Conservation (phyloP, 371 early-diverging fungal species). For the Mycotypha africana region DNA sequence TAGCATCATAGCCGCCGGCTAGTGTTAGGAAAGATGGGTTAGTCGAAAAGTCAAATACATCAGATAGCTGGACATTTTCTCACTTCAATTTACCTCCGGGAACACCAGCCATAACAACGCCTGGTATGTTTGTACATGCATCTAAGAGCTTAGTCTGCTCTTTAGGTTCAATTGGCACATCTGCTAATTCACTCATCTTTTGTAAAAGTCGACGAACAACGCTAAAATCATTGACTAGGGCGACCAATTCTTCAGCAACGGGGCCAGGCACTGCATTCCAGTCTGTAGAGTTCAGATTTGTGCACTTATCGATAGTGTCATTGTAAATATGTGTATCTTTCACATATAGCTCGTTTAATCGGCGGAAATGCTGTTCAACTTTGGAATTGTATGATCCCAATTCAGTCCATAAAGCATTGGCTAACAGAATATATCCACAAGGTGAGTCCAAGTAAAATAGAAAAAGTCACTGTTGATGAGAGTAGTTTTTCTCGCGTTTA, state of each 20-base stretch:
- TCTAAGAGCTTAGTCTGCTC: conserved; percentile 84
- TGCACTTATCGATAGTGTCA: conserved; percentile 31
- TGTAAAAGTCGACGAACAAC: conserved; percentile 56
- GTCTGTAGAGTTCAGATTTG: conserved; percentile 4
- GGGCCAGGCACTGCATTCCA: conserved; percentile 4
- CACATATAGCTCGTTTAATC: conserved; percentile 19
- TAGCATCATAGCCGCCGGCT: conserved; percentile 97
- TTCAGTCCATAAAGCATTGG: conserved; percentile 51
- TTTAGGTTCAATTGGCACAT: conserved; percentile 87
- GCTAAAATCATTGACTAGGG: conserved; percentile 24
- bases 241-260: conserved; percentile 12
- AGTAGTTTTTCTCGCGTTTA: conserved; percentile 1
- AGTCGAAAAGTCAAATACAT: not conserved
- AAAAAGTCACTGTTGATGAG: not conserved
- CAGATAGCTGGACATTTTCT: no score
- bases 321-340: conserved; percentile 32
- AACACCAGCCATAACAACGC: conserved; percentile 88
- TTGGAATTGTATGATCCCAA: conserved; percentile 49
- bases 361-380: conserved; percentile 42
- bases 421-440: conserved; percentile 18
- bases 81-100: conserved; percentile 81
- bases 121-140: conserved; percentile 66
- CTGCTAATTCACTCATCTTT: conserved; percentile 64
- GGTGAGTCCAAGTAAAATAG: no score
- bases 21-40: conserved; percentile 2